Conservation (phyloP, 139 green algal genomes). For the Diplosphaera chodatii region DNA sequence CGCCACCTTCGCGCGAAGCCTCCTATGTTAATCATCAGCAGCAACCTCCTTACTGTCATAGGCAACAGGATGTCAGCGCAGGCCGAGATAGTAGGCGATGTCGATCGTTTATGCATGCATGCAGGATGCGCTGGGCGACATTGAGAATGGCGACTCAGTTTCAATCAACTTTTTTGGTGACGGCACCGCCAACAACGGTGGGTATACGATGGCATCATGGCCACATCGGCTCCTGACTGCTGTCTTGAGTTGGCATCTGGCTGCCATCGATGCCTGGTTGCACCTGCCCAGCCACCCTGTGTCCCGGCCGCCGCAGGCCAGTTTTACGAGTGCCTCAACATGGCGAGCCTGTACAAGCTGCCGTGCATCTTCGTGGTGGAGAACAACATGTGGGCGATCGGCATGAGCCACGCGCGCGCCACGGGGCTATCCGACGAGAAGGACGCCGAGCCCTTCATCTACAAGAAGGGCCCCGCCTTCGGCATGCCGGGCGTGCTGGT, state of each 20-base stretch:
- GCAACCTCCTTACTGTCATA: no score
- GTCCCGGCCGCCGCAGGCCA: no score
- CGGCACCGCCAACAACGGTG: conserved; percentile 90
- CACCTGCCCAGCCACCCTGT: no score
- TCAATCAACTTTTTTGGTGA: conserved; percentile 92
- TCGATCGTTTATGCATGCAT: not conserved
- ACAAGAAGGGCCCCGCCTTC: conserved; percentile 96
- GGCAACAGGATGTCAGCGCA: no score
- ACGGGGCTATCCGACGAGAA: conserved; percentile 65
- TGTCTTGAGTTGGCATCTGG: no score
- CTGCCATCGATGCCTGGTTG: no score
- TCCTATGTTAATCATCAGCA: no score
- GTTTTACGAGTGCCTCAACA: conserved; percentile 98
- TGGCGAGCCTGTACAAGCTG: conserved; percentile 96
- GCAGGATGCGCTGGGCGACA: conserved; percentile 74
- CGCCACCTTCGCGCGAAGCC: no score
- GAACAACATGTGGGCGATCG: conserved; percentile 98
- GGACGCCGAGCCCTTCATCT: conserved; percentile 79
- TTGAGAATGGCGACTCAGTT: conserved; percentile 71
- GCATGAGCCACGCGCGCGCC: conserved; percentile 87
- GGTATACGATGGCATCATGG: no score
- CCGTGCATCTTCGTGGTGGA: conserved; percentile 98
- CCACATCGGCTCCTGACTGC: no score
- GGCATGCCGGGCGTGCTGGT: conserved; percentile 95
- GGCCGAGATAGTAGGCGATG: not conserved